A percentile compares a stretch with the other conserved stretches of the same genome.
These are phyloP conservation scores for Hemileccinum impolitum DNA, from an alignment of 768 basidiomycete genomes.

Conservation along the genomic window DNA sequence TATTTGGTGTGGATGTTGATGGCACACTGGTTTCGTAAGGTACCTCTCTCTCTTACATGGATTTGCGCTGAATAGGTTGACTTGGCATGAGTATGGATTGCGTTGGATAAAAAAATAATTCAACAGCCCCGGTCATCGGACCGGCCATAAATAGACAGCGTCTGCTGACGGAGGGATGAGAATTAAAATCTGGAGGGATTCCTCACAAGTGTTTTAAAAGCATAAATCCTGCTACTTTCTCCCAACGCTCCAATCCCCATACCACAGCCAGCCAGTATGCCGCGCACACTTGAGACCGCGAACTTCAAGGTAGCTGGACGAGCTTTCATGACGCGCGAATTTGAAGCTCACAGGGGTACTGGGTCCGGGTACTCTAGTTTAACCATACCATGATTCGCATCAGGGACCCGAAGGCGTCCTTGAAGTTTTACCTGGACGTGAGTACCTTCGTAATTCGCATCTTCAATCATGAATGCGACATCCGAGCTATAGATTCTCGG, in stretches of 20 bases:
- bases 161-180: constrained; percentile 8
- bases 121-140: too few relatives aligned
- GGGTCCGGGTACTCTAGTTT: constrained; percentile 41
- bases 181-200: not conserved
- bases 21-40: constrained; percentile 4
- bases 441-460: constrained; percentile 13
- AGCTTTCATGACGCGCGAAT: not conserved
- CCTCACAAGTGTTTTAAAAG: constrained; percentile 5
- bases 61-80: not conserved
- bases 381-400: constrained; percentile 89
- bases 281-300: constrained; percentile 60
- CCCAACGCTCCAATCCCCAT: not conserved
- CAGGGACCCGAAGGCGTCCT: constrained; percentile 79
- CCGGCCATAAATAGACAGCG: constrained; percentile 13
- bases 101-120: too few relatives aligned
- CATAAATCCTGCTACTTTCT: constrained; percentile 2
- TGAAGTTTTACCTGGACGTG: constrained; percentile 78
- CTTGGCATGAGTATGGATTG: not conserved
- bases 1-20: constrained; percentile 3
- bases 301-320: constrained; percentile 50
- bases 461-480: not conserved
- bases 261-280: constrained; percentile 42
- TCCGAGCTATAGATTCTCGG: constrained; percentile 48
- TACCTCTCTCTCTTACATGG: not conserved
- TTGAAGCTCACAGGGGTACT: not conserved